Evolutionary conservation across 441 rosid species (phyloP), one percentile per base, ranked within the genome.

Genomic region (Breynia disticha): DNA sequence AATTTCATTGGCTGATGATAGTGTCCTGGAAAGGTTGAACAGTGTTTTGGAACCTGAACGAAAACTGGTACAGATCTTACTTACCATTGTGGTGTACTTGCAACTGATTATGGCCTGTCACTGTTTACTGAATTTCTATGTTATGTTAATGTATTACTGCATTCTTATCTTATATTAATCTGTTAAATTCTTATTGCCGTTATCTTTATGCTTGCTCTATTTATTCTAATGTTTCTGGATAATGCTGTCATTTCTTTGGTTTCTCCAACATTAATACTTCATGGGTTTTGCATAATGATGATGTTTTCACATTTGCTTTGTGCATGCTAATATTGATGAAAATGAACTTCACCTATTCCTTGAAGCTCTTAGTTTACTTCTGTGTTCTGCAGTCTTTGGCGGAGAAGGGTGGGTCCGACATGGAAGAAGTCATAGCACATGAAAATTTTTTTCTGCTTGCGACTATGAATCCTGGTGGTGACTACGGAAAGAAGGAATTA

Each of bases 391-490:
- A 91, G 96, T 79, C 91, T 16, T 78, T 94, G 80, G 94, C 96
- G 50, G 97, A 94, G 85, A 94, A 94, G 77, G 99, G 99, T 64
- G 97, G 96, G 38, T 67, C 84, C 46, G 56, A 56, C 52, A 59
- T 94, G 79, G 99, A 94, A 78, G 77, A 75, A 58, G 65, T 94
- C 37, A 80, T 84, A 41, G 99, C 96, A 64, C 79, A 85, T 58
- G 65, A 70, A 17, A 72, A 78, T 35, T 94, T 94, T 71, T 76
- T 85, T 60, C 82, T 87, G 66, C 81, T 94, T 69, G 97, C 95
- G 57, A 94, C 99, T 16, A 94, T 94, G 99, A 94, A 94, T 72
- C 99, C 99, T 66, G 99, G 99, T 70, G 97, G 99, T 73, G 99
- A 94, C 68, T 90, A 77, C 76, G 97, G 99, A 46, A 94, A 94